These are phyloP conservation scores for Trametes cingulata DNA, from an alignment of 768 basidiomycete genomes.

Conservation along the genomic window DNA sequence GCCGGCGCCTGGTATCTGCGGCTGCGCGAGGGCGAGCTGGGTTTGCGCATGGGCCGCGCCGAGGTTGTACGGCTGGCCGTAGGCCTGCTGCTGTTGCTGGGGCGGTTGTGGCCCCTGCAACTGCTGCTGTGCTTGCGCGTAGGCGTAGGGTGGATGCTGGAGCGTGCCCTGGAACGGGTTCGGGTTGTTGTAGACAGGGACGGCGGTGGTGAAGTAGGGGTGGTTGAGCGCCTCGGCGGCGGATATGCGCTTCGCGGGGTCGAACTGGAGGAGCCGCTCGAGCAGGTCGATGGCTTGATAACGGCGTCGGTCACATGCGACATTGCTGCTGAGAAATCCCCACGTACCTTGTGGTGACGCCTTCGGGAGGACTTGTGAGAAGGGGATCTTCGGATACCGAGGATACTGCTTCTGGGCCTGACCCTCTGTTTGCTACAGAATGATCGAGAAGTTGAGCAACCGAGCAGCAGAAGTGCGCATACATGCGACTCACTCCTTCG, in stretches of 20 bases:
- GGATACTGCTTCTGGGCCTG: slow-evolving; percentile 88
- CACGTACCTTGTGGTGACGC: slow-evolving; percentile 78
- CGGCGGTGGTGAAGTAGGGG: slow-evolving; percentile 73
- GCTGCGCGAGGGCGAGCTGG: slow-evolving; percentile 16
- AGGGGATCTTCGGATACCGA: slow-evolving; percentile 81
- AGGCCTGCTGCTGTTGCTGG: slow-evolving; percentile 36
- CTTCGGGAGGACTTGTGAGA: slow-evolving; percentile 80
- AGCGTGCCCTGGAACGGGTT: slow-evolving; percentile 68
- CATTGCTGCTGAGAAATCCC: not conserved
- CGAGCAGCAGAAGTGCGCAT: not conserved
- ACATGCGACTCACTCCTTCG: slow-evolving; percentile 69
- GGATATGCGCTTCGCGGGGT: slow-evolving; percentile 87
- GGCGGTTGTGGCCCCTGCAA: slow-evolving; percentile 39
- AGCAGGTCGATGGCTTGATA: slow-evolving; percentile 82
- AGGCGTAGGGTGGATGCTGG: slow-evolving; percentile 36
- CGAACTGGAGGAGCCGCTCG: slow-evolving; percentile 93
- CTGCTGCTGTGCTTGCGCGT: slow-evolving; percentile 50
- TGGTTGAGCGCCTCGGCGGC: slow-evolving; percentile 91
- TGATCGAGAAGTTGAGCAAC: not conserved
- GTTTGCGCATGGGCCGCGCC: not conserved
- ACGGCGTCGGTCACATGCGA: not conserved
- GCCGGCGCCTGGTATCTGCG: slow-evolving; percentile 17
- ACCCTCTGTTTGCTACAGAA: slow-evolving; percentile 49
- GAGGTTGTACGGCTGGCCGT: slow-evolving; percentile 21
- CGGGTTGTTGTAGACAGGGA: slow-evolving; percentile 63